Conservation (phyloP, 106 monocot genomes). For the Dioscorea dumetorum region DNA sequence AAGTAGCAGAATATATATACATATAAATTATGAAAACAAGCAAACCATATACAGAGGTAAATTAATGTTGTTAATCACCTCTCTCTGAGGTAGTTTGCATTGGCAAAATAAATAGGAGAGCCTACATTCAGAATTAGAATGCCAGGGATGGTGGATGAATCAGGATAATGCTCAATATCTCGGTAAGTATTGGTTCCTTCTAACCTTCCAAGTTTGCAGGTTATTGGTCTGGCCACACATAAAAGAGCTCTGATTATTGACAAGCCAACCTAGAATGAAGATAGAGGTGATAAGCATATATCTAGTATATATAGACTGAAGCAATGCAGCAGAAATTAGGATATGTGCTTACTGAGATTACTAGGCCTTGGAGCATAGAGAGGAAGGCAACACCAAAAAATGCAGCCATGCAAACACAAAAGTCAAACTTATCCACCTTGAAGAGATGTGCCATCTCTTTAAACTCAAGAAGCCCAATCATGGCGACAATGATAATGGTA, state of each 20-base stretch:
- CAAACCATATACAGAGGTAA: background rate
- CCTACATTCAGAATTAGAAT: constrained; percentile 48
- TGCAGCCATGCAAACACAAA: constrained; percentile 65
- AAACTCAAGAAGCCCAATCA: constrained; percentile 70
- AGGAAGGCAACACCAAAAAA: constrained; percentile 64
- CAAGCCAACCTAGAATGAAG: constrained; percentile 36
- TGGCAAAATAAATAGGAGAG: constrained; percentile 56
- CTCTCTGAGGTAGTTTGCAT: constrained; percentile 50
- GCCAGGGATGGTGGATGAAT: constrained; percentile 16
- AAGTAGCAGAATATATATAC: background rate
- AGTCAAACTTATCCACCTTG: constrained; percentile 86
- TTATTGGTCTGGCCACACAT: constrained; percentile 60
- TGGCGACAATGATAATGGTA: constrained; percentile 71
- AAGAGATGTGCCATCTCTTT: constrained; percentile 46
- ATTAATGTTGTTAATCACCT: constrained; percentile 17
- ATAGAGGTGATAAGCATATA: background rate
- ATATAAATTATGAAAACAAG: background rate
- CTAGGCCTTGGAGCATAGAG: constrained; percentile 62
- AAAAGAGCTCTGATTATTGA: constrained; percentile 63
- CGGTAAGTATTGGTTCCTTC: constrained; percentile 28
- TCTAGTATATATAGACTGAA: background rate
- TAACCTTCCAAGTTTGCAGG: constrained; percentile 56
- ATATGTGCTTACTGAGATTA: constrained; percentile 42
- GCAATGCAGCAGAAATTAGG: background rate
- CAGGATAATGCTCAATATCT: constrained; percentile 60